Base-by-base conservation (phyloP, 495 filamentous ascomycete species). In the Aspergillus incahuasiensis region DNA sequence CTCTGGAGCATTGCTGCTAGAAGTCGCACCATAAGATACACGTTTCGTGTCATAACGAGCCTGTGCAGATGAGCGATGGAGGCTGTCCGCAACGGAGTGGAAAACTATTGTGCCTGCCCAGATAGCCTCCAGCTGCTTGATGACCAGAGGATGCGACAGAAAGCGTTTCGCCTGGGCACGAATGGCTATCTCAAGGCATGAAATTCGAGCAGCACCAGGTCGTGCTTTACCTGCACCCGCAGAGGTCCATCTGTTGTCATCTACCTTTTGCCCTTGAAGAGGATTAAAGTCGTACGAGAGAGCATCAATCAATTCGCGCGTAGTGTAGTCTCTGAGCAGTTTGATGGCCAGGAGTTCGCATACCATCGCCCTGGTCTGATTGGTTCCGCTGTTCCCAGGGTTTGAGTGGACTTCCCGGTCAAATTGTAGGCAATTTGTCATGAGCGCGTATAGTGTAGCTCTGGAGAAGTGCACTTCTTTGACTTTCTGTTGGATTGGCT, bases 41-140 rank as follows among this genome's bases (percentile, higher is more conserved):
- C n/a, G n/a, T 19, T 32, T 20, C 51, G 59, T 59, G 73, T 71
- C 58, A 56, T 61, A 42, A 48, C 61, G 40, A 46, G 60, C 11
- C 65, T 53, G 43, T 16, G 67, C 62, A 34, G 52, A 59, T 16
- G 63, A 71, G 13, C 89, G 84, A 70, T 95, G 91, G 6, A 95
- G 74, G 54, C 82, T 87, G 66, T 96, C 91, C 16, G 90, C 87
- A 15, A 84, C 81, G 5, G 89, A 92, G 70, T 96, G 86, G 64
- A 97, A 96, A 41, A 92, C 90, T 50, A 97, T 89, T 7, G 87
- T 92, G 3, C 92, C 92, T 20, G 90, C 91, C 92, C 92, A 97
- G 43, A 97, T 95, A 43, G 92, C 91, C 68, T 96, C 90, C 16
- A 97, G 79, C 66, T 96, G 92, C 68, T 94, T 89, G 5, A 95